Percentiles rank a stretch among this genome's conserved stretches.
These are phyloP conservation scores for Peronospora farinosa DNA, from an alignment of 352 stramenopile genomes.

Conservation along the genomic window DNA sequence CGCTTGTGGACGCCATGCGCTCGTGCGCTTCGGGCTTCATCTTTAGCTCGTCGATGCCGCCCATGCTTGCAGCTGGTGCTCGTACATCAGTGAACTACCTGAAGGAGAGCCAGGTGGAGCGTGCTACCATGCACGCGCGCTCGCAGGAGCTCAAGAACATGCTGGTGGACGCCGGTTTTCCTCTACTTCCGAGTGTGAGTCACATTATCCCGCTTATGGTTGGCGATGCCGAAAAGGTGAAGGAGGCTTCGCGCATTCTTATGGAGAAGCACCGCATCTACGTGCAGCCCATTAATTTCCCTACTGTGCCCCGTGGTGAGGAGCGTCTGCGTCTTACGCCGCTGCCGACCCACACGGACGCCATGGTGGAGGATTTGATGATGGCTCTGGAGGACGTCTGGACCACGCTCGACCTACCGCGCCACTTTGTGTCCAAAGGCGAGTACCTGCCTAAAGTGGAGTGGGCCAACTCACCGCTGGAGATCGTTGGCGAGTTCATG, in stretches of 20 bases:
- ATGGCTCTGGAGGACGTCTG: slow-evolving; percentile 80
- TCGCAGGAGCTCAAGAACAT: slow-evolving; percentile 80
- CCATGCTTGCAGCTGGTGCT: slow-evolving; percentile 77
- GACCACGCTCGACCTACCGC: slow-evolving; percentile 74
- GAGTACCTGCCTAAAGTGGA: slow-evolving; percentile 78
- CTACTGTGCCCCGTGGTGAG: slow-evolving; percentile 82
- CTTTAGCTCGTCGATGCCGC: slow-evolving; percentile 87
- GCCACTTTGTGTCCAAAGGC: slow-evolving; percentile 50
- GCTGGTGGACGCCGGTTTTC: slow-evolving; percentile 79
- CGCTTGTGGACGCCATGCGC: slow-evolving; percentile 84
- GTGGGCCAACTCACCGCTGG: slow-evolving; percentile 58
- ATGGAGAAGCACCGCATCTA: slow-evolving; percentile 90
- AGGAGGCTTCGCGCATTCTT: slow-evolving; percentile 84
- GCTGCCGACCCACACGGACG: slow-evolving; percentile 78
- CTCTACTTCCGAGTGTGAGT: slow-evolving; percentile 78
- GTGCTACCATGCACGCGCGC: slow-evolving; percentile 75
- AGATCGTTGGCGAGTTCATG: slow-evolving; percentile 41
- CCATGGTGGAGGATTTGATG: slow-evolving; percentile 86
- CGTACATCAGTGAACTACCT: slow-evolving; percentile 75
- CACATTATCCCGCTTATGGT: slow-evolving; percentile 90
- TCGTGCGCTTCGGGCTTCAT: slow-evolving; percentile 86
- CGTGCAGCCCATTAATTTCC: slow-evolving; percentile 90
- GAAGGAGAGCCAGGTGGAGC: slow-evolving; percentile 81
- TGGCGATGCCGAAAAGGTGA: slow-evolving; percentile 81
- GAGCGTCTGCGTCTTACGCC: slow-evolving; percentile 87